Evolutionary conservation across 2,329 filamentous ascomycete species (phyloP).

Genomic region (Botrytis porri): DNA sequence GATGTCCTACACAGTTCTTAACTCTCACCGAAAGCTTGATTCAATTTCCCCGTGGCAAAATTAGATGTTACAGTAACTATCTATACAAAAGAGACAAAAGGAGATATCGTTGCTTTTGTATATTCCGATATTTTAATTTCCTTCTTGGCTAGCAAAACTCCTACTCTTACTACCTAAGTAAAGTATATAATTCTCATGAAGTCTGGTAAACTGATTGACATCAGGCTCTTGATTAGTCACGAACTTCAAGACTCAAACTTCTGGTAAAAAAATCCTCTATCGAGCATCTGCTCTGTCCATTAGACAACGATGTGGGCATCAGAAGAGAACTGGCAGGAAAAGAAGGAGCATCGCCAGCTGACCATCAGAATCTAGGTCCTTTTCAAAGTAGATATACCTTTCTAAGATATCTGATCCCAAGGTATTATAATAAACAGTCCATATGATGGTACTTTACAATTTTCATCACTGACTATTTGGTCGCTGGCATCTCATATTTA

Average conservation of each 20-base stretch:
- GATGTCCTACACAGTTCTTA: background rate
- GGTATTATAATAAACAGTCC: background rate
- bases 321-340: accelerated
- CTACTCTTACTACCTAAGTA: too few species aligned
- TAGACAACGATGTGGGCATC: too few species aligned
- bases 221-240: background rate
- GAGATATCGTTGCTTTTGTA: background rate
- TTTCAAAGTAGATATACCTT: background rate
- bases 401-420: accelerated
- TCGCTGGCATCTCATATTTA: background rate
- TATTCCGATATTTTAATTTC: background rate
- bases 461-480: background rate
- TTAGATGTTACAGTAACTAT: background rate
- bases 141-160: background rate
- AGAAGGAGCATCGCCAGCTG: background rate
- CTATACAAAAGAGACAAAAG: background rate
- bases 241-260: background rate
- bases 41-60: background rate
- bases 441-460: background rate
- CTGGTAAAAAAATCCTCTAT: background rate
- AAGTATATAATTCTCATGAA: too few species aligned
- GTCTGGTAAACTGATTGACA: accelerated
- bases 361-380: background rate
- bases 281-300: background rate
- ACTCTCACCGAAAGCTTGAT: too few species aligned